phyloP scores from a whole-genome alignment of 2,329 filamentous ascomycete genomes.

The Cladophialophora exuberans region DNA sequence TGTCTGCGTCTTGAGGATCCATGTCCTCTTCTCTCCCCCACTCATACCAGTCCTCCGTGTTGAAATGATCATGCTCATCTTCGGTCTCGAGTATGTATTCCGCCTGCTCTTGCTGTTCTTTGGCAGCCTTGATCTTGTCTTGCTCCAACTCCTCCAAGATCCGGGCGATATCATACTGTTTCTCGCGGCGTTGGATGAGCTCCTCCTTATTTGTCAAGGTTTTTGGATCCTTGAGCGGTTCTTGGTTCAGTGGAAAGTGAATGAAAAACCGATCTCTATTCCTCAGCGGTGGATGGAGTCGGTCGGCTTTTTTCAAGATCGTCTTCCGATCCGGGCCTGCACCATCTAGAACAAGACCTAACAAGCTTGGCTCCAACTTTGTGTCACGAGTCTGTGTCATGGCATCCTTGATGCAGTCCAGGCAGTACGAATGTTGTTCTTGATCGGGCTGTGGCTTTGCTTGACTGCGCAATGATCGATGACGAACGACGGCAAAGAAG shows the following conservation, averaged over 20 bases:
- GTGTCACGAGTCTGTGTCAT: background rate
- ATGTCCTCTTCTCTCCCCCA: too few species aligned
- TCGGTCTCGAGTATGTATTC: too few species aligned
- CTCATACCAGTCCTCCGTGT: too few species aligned
- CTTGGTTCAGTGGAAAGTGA: slow-evolving; percentile 11
- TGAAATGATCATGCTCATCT: too few species aligned
- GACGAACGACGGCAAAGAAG: slow-evolving; percentile 7
- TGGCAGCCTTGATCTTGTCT: too few species aligned
- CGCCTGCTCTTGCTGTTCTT: too few species aligned
- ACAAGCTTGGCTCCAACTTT: background rate
- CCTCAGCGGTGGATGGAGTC: background rate
- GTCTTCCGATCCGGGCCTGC: background rate
- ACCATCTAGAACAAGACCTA: slow-evolving; percentile 11
- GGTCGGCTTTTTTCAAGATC: background rate
- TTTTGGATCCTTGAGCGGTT: slow-evolving; percentile 2
- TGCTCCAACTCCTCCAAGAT: too few species aligned
- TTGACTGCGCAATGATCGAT: background rate
- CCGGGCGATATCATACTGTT: too few species aligned
- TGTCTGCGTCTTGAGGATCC: too few species aligned
- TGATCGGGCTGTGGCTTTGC: background rate
- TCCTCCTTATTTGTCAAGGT: slow-evolving; percentile 16
- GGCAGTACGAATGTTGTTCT: slow-evolving; percentile 10
- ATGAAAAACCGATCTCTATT: slow-evolving; percentile 5
- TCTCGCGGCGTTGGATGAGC: slow-evolving; percentile 16
- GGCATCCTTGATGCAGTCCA: slow-evolving; percentile 11